Base-by-base conservation (phyloP, 768 basidiomycete species). In the Leccinum longicurvipes region DNA sequence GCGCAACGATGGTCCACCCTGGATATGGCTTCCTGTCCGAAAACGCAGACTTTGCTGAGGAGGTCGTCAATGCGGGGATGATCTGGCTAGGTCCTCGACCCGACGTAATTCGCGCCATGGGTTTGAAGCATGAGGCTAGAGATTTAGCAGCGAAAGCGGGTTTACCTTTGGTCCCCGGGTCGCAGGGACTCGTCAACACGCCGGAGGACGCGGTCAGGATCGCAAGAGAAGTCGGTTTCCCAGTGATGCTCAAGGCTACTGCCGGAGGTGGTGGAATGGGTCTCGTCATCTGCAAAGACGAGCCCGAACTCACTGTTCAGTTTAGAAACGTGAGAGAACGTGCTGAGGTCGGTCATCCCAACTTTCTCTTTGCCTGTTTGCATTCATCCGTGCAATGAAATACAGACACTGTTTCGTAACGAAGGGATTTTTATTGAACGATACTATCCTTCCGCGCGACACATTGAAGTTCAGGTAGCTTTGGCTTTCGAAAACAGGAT, bases 201-300 rank as follows among this genome's bases (percentile, higher is more conserved):
- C 66, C 68, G 0, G 74, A 75, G 7, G 79, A 79, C 1, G 82
- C 80, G 0, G 48, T 76, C 9, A 55, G 60, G 15, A 64, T 75
- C 2, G 81, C 81, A 11, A 59, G 55, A 9, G 55, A 58, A 4
- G 72, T 84, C 23, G 83, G 83, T 0, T 86, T 74, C 59, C 87
- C 86, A 0, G 75, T 89, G 5, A 81, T 87, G 66, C 65, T 87
- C 59, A 88, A 87, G 66, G 81, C 85, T 1, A 85, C 83, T 1
- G 83, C 82, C 0, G 86, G 85, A 3, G 87, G 86, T 1, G 86
- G 87, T 3, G 87, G 86, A 0, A 82, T 85, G 79, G 86, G 85
- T 4, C 77, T 87, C 62, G 75, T 77, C 7, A 73, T 86, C 27
- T 87, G 85, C 61, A 57, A 62, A 17, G 63, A 72, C 44, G 75